Percentiles rank a stretch among this genome's conserved stretches.
These are phyloP conservation scores for Naganishia sp. DNA, from an alignment of 1,284 basidiomycete genomes.

Conservation along the genomic window DNA sequence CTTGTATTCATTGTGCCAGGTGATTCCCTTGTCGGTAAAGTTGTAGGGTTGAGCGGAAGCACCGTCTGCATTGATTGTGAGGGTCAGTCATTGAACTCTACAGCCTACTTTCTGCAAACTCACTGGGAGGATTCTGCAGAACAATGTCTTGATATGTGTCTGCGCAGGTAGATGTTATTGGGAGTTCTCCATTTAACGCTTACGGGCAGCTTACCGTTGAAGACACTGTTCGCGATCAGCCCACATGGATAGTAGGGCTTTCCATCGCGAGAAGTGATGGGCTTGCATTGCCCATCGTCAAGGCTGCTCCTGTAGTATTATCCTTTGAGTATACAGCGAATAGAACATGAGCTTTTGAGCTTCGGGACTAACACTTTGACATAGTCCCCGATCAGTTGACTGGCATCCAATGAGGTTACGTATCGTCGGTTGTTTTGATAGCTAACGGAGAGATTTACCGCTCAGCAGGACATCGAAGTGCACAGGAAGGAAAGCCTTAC, in stretches of 20 bases:
- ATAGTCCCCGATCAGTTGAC: conserved; percentile 78
- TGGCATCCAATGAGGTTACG: conserved; percentile 83
- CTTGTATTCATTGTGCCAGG: conserved; percentile 90
- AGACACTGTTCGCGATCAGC: conserved; percentile 95
- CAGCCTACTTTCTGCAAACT: neutral
- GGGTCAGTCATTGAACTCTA: neutral
- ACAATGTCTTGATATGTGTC: conserved; percentile 75
- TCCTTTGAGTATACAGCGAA: no score
- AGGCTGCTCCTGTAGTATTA: conserved; percentile 57
- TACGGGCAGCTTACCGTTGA: conserved; percentile 70
- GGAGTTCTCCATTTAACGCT: neutral
- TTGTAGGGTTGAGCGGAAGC: conserved; percentile 62
- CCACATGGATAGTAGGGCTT: conserved; percentile 90
- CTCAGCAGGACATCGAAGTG: neutral
- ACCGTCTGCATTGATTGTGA: conserved; percentile 52
- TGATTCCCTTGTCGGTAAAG: conserved; percentile 80
- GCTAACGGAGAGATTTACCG: conserved; percentile 40
- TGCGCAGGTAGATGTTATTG: conserved; percentile 44
- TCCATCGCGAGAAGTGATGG: conserved; percentile 63
- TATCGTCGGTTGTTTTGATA: conserved; percentile 99
- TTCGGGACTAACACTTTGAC: conserved; percentile 42
- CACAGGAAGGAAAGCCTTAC: conserved; percentile 37
- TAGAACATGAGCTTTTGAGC: neutral
- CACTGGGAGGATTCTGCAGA: conserved; percentile 59
- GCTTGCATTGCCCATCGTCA: conserved; percentile 82